Evolutionary conservation across 257 asterid species (phyloP), one percentile per base, ranked within the genome.

Genomic region (Ajuga chamaepitys): DNA sequence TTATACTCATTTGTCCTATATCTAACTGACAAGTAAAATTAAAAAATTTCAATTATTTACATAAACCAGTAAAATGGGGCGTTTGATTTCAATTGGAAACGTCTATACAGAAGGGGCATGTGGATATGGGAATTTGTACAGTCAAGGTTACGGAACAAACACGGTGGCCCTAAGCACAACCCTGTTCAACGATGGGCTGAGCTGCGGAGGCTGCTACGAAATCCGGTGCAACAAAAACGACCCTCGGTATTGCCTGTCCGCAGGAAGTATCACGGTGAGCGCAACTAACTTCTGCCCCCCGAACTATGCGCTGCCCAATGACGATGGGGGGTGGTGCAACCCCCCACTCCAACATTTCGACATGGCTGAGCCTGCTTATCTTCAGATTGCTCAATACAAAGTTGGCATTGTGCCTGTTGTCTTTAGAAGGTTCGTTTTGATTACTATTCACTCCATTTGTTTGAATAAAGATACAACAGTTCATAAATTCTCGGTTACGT

Each of bases 221-320:
- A 64, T 83, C 72, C 74, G 70, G 21, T 83, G 88, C 73, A 53
- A 45, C 37, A n/a, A n/a, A n/a, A 64, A 34, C 5, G 80, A 73
- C 56, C 80, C 74, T 0, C 42, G 65, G 7, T 73, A 75, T 82
- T 83, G 88, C 69, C 60, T 77, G 44, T 22, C n/a, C n/a, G n/a
- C 75, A 1, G 80, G 80, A 48, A 67, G 75, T 45, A 63, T 80
- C 41, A 72, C 60, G 0, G 55, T 83, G 74, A 77, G 82, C 1
- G 88, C 88, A 78, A 83, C 85, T 18, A 83, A 83, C 54, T 80
- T 83, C 46, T 80, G 88, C 72, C 88, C 88, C 0, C 88, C 88
- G 0, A 83, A 83, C 52, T 75, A 3, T 0, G 85, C 67, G 0
- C 20, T 83, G 44, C 77, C 88, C 1, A 83, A 75, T 57, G 62